Conservation (phyloP, 148 eudicot species). For the Bassia scoparia region DNA sequence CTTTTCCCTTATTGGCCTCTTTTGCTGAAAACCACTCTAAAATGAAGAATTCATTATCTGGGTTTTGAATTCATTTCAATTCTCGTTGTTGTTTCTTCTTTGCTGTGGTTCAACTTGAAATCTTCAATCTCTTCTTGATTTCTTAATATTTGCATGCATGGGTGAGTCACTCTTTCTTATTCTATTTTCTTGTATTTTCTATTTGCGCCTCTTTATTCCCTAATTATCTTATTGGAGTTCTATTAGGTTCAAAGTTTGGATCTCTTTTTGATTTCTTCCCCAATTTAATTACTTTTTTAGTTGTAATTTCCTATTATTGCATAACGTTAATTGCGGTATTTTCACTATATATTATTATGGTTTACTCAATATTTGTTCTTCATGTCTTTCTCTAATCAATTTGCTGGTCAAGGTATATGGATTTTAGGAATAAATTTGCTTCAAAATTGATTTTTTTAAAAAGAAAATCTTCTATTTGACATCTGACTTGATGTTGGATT, state of each 20-base stretch:
- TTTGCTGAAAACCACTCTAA: slow-evolving; percentile 10
- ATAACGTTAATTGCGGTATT: not conserved
- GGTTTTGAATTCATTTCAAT: slow-evolving; percentile 16
- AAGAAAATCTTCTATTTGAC: no score
- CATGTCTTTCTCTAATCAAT: not conserved
- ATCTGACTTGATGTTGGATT: not conserved
- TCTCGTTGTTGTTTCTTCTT: slow-evolving; percentile 2
- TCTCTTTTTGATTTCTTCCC: not conserved
- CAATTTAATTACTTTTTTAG: slow-evolving; percentile 1
- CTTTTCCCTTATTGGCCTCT: not conserved
- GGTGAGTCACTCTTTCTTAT: slow-evolving; percentile 39
- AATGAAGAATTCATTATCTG: slow-evolving; percentile 20
- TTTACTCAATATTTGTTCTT: not conserved
- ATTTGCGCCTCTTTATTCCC: not conserved
- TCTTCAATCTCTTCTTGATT: slow-evolving; percentile 34
- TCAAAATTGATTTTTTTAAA: not conserved
- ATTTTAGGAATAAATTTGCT: not conserved
- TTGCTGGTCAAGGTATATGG: not conserved
- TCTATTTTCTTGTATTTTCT: not conserved
- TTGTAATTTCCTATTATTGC: not conserved
- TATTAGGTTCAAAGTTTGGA: slow-evolving; percentile 13
- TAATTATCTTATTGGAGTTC: not conserved
- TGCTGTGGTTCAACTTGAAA: slow-evolving; percentile 10
- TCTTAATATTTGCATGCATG: slow-evolving; percentile 53
- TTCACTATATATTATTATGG: not conserved